Evolutionary conservation across 1,284 basidiomycete genomes (phyloP), one percentile per base, ranked within the genome.

Genomic region (Apiotrichum akiyoshidainum): DNA sequence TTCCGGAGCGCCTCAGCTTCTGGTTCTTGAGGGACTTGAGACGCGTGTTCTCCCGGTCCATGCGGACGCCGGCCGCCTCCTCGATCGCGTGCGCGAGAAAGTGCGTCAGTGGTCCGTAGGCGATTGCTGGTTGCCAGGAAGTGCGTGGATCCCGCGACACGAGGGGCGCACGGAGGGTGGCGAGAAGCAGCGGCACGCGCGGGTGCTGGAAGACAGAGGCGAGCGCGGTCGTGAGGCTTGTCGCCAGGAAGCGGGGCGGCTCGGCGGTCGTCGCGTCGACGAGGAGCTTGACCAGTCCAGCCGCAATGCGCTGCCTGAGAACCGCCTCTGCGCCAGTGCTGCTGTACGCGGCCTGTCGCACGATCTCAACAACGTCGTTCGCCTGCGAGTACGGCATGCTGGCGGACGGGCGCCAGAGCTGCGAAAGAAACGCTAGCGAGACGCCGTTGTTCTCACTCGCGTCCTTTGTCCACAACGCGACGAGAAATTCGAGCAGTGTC

Each of bases 401-500:
- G n/a, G 50, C 46, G n/a, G 61, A 59, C 0, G 60, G 63, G 11
- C 55, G 59, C 10, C 63, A 59, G 5, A 73, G 58, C 48, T 73
- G 71, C 5, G 45, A 39, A 1, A 75, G 56, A 31, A 73, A 65
- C 4, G 64, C 17, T 17, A 5, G 12, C 4, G 49, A 16, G 21
- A 44, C 37, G 46, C 35, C 51, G n/a, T 46, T 37, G 17, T 58
- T 54, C 16, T 46, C 34, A 39, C 41, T 33, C 41, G 68, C 69
- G 48, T 63, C 58, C 51, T 71, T 35, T 11, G 22, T 62, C 72
- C 71, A 75, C 9, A 73, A 34, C 9, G 46, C 56, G 1, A 69
- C 56, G 8, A 72, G 61, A 61, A 66, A 71, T 26, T 57, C 61
- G n/a, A 75, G 57, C 33, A 75, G 21, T 0, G 33, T 49, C 73